Base-by-base conservation (phyloP, 1,139 yeast species). In the Suzukiozyma palmioleophila region DNA sequence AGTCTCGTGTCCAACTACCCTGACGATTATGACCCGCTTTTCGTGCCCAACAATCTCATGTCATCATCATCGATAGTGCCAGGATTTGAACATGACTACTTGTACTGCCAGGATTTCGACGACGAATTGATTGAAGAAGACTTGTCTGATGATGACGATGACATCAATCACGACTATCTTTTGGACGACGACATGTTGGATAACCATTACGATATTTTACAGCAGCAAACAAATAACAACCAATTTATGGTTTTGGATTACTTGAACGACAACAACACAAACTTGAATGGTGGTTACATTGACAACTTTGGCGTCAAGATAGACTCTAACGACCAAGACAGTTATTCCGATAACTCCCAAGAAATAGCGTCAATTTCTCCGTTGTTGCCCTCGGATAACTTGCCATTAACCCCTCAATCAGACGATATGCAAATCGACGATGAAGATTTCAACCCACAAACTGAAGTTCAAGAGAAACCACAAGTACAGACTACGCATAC, bases 71-170 rank as follows among this genome's bases (percentile, higher is more conserved):
- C 39, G 12, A 45, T 48, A 7, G 59, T 64, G 22, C 67, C 69
- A 10, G 69, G 69, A 5, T 64, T 51, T 42, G 69, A 64, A 46
- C 58, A 59, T 43, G 70, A 66, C 48, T 65, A 64, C 46, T 52
- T 28, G 31, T 28, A 28, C 14, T 28, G 31, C n/a, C 31, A 28
- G 16, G 31, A 28, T 13, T 28, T n/a, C 9, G 31, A 28, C 16
- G 9, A 28, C 31, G 31, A 28, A 13, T 28, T 64, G 35, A 48
- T 57, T 35, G 53, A 58, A 43, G 70, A 59, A 30, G 49, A 46
- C 26, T 42, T 41, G 34, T 56, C 60, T 37, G 63, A 64, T 33
- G 50, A 64, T 38, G 41, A 50, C n/a, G 64, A 60, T 14, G 73
- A 67, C 14, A 8, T 12, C 31, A 28, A 28, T 3, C 31, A 28